These are phyloP conservation scores for Heliamphora exappendiculata DNA, from an alignment of 148 eudicot genomes.

Conservation along the genomic window DNA sequence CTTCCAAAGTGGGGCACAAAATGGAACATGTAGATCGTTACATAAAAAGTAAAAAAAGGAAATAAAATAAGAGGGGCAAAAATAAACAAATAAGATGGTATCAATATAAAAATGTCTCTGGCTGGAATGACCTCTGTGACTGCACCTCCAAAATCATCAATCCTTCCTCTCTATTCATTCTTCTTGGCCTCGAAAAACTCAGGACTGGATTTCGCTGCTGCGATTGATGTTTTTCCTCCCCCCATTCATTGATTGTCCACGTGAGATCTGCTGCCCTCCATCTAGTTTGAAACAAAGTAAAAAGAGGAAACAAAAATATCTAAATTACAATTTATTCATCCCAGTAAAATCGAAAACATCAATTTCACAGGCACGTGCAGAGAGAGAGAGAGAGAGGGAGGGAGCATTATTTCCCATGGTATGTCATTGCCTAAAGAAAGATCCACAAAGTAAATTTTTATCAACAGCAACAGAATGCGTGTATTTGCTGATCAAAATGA, in stretches of 20 bases:
- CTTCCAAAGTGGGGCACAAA: neutral
- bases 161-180: slow-evolving; percentile 4
- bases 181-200: slow-evolving; percentile 13
- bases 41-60: neutral
- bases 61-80: too few relatives aligned
- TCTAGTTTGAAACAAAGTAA: slow-evolving; percentile 16
- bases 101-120: too few relatives aligned
- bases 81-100: neutral
- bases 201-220: slow-evolving; percentile 2
- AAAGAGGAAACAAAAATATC: neutral
- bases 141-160: neutral
- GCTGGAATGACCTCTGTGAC: too few relatives aligned
- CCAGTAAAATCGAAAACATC: neutral
- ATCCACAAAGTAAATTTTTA: neutral
- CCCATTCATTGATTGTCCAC: slow-evolving; percentile 18
- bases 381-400: neutral
- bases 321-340: neutral
- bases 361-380: neutral
- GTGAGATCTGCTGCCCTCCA: slow-evolving; percentile 33
- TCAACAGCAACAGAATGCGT: too few relatives aligned
- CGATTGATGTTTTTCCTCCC: slow-evolving; percentile 12
- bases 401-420: neutral
- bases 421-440: neutral
- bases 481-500: too few relatives aligned
- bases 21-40: neutral